Conservation (phyloP, 805 yeast species). For the Cephaloascus fragrans region DNA sequence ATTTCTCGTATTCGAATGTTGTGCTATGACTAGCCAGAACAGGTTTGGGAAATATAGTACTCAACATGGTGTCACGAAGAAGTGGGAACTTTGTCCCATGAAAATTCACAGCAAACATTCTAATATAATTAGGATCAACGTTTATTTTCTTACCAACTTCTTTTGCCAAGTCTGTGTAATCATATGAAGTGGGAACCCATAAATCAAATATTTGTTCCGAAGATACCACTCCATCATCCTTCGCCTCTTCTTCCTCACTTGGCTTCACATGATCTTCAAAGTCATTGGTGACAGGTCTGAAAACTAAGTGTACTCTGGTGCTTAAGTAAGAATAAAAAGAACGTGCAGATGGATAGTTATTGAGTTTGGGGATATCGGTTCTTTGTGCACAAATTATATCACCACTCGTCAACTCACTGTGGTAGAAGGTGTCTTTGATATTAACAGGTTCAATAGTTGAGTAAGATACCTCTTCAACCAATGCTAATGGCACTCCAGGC, state of each 20-base stretch:
- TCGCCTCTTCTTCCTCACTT: conserved; percentile 6
- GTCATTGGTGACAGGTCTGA: conserved; percentile 31
- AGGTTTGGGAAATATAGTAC: conserved; percentile 24
- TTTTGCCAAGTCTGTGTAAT: conserved; percentile 51
- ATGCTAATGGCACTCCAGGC: conserved; percentile 20
- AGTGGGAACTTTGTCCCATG: conserved; percentile 47
- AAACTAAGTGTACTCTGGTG: conserved; percentile 50
- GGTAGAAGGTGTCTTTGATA: conserved; percentile 32
- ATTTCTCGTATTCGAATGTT: conserved; percentile 61
- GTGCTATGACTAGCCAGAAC: conserved; percentile 34
- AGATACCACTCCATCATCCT: conserved; percentile 7
- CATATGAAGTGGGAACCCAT: conserved; percentile 58
- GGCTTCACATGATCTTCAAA: conserved; percentile 21
- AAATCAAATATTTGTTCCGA: conserved; percentile 33
- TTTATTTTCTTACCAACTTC: conserved; percentile 45
- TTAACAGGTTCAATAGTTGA: conserved; percentile 37
- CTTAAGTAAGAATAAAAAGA: conserved; percentile 45
- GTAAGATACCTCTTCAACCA: conserved; percentile 56
- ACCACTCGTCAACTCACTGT: conserved; percentile 55
- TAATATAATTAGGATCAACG: conserved; percentile 50
- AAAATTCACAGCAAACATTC: conserved; percentile 53
- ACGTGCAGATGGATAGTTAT: conserved; percentile 23
- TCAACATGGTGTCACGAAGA: conserved; percentile 23
- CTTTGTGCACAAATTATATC: conserved; percentile 45
- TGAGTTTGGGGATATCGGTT: conserved; percentile 5